phyloP scores from a whole-genome alignment of 495 filamentous ascomycete genomes.

The Viridothelium virens region DNA sequence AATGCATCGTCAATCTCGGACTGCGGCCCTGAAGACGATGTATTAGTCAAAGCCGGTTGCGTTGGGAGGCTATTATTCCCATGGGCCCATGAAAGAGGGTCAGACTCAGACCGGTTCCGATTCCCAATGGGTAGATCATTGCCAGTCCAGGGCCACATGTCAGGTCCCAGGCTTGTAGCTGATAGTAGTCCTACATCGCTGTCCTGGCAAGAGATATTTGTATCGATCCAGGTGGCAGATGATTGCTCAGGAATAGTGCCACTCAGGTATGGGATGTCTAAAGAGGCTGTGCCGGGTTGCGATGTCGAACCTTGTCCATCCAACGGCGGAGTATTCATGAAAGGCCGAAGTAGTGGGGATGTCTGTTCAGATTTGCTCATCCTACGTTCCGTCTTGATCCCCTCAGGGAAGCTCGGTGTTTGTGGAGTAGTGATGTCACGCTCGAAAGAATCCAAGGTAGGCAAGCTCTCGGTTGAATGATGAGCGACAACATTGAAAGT shows the following conservation, averaged over 20 bases:
- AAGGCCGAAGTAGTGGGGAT: slow-evolving; percentile 16
- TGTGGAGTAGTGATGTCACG: slow-evolving; percentile 16
- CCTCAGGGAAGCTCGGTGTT: slow-evolving; percentile 15
- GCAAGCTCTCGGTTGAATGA: slow-evolving; percentile 27
- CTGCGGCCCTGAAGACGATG: slow-evolving; percentile 32
- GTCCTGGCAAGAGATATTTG: background rate
- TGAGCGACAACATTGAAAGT: slow-evolving; percentile 29
- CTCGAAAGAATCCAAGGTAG: slow-evolving; percentile 21
- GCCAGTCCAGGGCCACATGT: slow-evolving; percentile 6
- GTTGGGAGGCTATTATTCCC: slow-evolving; percentile 19
- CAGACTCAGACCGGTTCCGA: slow-evolving; percentile 19
- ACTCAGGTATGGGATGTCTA: slow-evolving; percentile 11
- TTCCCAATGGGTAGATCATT: slow-evolving; percentile 13
- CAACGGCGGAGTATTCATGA: background rate
- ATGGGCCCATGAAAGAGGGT: slow-evolving; percentile 17
- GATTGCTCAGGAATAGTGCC: background rate
- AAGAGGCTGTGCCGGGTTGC: slow-evolving; percentile 8
- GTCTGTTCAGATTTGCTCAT: slow-evolving; percentile 26
- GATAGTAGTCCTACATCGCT: slow-evolving; percentile 2
- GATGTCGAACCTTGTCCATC: background rate
- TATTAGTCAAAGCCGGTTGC: slow-evolving; percentile 30
- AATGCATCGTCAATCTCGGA: slow-evolving; percentile 32
- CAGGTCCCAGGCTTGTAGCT: slow-evolving; percentile 6
- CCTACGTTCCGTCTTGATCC: slow-evolving; percentile 28
- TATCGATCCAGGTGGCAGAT: slow-evolving; percentile 10